These are phyloP conservation scores for Saccharomyces hybrid DNA, from an alignment of 1,139 yeast genomes.

Conservation along the genomic window DNA sequence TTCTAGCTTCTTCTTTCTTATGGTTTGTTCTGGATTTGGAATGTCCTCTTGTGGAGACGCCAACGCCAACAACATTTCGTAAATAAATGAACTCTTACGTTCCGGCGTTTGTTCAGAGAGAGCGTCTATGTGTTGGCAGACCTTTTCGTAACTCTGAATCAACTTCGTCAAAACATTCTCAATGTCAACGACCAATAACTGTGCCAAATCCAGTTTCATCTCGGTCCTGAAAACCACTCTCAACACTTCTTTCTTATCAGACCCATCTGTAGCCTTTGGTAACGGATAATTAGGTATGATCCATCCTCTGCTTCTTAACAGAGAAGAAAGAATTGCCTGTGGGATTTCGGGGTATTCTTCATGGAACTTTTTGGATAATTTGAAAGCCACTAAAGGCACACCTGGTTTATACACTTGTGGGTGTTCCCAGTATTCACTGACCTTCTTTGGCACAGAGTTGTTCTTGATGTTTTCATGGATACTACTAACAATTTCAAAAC, in stretches of 20 bases:
- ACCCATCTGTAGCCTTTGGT: slow-evolving; percentile 46
- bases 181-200: slow-evolving; percentile 62
- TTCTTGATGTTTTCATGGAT: slow-evolving; percentile 50
- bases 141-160: slow-evolving; percentile 37
- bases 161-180: slow-evolving; percentile 50
- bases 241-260: slow-evolving; percentile 50
- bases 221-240: slow-evolving; percentile 79
- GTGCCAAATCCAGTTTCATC: slow-evolving; percentile 63
- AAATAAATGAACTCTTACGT: slow-evolving; percentile 14
- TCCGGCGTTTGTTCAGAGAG: slow-evolving; percentile 8
- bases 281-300: slow-evolving; percentile 86
- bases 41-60: slow-evolving; percentile 19
- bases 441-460: slow-evolving; percentile 11
- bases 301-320: slow-evolving; percentile 76
- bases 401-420: slow-evolving; percentile 52
- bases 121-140: slow-evolving; percentile 26
- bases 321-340: slow-evolving; percentile 66
- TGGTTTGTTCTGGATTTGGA: slow-evolving; percentile 5
- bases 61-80: slow-evolving; percentile 18
- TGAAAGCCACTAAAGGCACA: slow-evolving; percentile 84
- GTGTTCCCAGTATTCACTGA: slow-evolving; percentile 17
- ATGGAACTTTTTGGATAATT: slow-evolving; percentile 52
- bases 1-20: slow-evolving; percentile 6
- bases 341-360: slow-evolving; percentile 71
- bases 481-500: slow-evolving; percentile 68